phyloP scores from a whole-genome alignment of 2,329 filamentous ascomycete genomes.

The Claviceps fusiformis region DNA sequence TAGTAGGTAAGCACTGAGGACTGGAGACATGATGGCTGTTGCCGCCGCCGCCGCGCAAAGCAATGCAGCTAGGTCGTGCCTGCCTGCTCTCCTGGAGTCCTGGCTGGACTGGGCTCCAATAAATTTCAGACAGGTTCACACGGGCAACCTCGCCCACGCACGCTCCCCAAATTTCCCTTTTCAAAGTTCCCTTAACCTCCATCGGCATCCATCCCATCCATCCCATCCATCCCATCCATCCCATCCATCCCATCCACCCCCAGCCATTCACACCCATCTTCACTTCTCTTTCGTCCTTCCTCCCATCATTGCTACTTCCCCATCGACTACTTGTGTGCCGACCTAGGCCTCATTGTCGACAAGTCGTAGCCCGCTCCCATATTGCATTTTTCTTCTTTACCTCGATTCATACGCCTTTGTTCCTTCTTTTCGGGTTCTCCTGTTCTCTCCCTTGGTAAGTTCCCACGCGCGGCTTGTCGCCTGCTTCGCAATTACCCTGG shows the following conservation, averaged over 20 bases:
- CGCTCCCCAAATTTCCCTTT: conserved; percentile 13
- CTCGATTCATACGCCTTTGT: conserved; percentile 21
- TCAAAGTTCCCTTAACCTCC: conserved; percentile 12
- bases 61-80: conserved; percentile 6
- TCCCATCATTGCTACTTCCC: conserved; percentile 26
- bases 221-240: too few relatives aligned
- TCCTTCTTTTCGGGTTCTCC: conserved; percentile 8
- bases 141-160: conserved; percentile 2
- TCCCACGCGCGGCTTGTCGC: not conserved
- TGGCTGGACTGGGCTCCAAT: conserved; percentile 8
- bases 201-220: too few relatives aligned
- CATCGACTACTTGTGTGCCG: conserved; percentile 10
- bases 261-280: conserved; percentile 6
- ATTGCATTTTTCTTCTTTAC: conserved; percentile 14
- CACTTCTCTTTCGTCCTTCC: conserved; percentile 10
- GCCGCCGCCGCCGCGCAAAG: not conserved
- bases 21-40: too few relatives aligned
- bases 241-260: conserved; percentile 6
- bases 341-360: conserved; percentile 6
- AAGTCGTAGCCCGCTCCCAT: conserved; percentile 12
- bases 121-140: conserved; percentile 5
- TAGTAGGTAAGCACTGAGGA: too few relatives aligned
- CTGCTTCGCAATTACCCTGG: not conserved
- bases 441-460: conserved; percentile 11
- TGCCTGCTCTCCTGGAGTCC: conserved; percentile 14